These are phyloP conservation scores for Conticribra weissflogii DNA, from an alignment of 108 stramenopile species.

Conservation along the genomic window DNA sequence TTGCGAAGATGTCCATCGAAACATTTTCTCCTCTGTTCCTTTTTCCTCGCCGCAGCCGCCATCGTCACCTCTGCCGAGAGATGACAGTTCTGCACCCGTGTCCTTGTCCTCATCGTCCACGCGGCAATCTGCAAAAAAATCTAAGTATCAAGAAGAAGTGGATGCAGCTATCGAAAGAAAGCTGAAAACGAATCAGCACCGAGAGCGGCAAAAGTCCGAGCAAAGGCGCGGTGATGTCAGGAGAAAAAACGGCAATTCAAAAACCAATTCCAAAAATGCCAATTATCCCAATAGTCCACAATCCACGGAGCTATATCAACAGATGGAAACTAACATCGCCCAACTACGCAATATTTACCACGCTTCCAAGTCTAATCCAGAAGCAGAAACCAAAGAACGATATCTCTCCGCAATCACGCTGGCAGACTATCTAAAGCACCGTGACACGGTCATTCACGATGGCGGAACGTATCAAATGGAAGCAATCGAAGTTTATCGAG, in stretches of 20 bases:
- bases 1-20: slow-evolving; percentile 25
- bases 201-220: background rate
- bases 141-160: slow-evolving; percentile 12
- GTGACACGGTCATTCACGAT: slow-evolving; percentile 74
- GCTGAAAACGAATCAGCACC: slow-evolving; percentile 8
- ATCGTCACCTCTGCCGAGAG: too few species aligned
- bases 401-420: slow-evolving; percentile 38
- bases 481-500: slow-evolving; percentile 60
- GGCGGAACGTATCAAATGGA: slow-evolving; percentile 74
- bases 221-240: too few species aligned
- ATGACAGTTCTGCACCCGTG: background rate
- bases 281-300: slow-evolving; percentile 12
- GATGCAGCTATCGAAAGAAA: slow-evolving; percentile 13
- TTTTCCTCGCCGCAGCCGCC: background rate
- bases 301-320: slow-evolving; percentile 26
- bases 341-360: slow-evolving; percentile 20
- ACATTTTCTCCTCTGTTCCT: background rate
- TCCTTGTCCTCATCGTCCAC: slow-evolving; percentile 10
- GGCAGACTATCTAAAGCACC: slow-evolving; percentile 68
- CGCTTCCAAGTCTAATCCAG: slow-evolving; percentile 14
- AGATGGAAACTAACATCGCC: slow-evolving; percentile 43
- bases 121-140: background rate
- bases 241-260: background rate
- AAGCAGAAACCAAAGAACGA: slow-evolving; percentile 2
- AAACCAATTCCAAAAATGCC: too few species aligned